Evolutionary conservation across 805 yeast species (phyloP).

Genomic region (Zygotorulaspora danielsina): DNA sequence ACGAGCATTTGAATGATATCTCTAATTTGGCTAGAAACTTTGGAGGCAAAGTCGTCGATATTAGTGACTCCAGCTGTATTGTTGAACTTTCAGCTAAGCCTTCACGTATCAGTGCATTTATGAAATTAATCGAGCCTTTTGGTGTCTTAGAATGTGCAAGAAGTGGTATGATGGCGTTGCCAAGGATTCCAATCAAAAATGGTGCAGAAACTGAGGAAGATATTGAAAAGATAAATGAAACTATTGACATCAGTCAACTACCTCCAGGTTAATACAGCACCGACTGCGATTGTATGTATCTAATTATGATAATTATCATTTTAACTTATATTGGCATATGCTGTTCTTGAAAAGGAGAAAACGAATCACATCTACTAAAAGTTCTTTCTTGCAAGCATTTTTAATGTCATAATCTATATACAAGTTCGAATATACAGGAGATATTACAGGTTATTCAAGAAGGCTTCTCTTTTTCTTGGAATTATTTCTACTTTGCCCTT

Average conservation of each 20-base stretch:
- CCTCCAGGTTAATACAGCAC: constrained; percentile 76
- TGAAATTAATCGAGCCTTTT: constrained; percentile 88
- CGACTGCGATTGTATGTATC: not conserved
- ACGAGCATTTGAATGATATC: constrained; percentile 80
- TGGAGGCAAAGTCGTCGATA: constrained; percentile 90
- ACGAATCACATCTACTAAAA: too few relatives aligned
- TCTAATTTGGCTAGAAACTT: constrained; percentile 76
- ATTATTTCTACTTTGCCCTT: constrained; percentile 49
- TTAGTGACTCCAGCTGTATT: constrained; percentile 87
- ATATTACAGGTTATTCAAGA: constrained; percentile 29
- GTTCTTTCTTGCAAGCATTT: not conserved
- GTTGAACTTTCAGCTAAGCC: constrained; percentile 95
- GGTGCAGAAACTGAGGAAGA: constrained; percentile 48
- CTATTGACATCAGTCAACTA: constrained; percentile 81
- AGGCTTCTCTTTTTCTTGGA: constrained; percentile 52
- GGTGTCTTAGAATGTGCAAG: constrained; percentile 95
- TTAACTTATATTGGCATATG: not conserved
- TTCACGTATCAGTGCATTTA: constrained; percentile 76
- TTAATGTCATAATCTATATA: constrained; percentile 3
- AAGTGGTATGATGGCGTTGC: constrained; percentile 98
- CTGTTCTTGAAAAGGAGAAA: not conserved
- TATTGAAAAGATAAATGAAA: constrained; percentile 50
- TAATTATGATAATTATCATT: not conserved
- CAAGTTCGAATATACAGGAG: constrained; percentile 5
- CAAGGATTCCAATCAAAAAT: constrained; percentile 82